Evolutionary conservation across 805 yeast genomes (phyloP), one percentile per base, ranked within the genome.

Genomic region (Yamadazyma sp.): DNA sequence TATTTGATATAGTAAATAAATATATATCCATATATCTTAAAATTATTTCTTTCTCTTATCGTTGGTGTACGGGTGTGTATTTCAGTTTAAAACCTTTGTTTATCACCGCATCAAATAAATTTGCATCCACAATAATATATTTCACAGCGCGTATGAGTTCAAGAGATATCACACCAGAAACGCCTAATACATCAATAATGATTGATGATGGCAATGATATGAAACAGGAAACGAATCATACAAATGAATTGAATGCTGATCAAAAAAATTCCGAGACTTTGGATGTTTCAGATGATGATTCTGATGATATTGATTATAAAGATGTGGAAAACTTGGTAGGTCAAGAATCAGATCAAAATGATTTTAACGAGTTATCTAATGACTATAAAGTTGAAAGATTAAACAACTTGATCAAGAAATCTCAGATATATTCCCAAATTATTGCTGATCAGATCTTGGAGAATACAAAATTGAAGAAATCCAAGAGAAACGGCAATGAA

Each of bases 351-450:
- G 44, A 39, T 11, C 70, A 67, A 42, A 27, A 43, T n/a, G 54
- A 54, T 40, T 73, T 74, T 48, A 57, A 78, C 36, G 56, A 57
- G 6, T 58, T 75, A 13, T 66, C 76, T 2, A 62, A 63, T n/a
- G 76, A 78, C 25, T 61, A 65, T 29, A 86, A 86, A 50, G 62
- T 87, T 28, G 72, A 74, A 35, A 72, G 86, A 36, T 63, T 91
- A 35, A 75, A 85, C 39, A 79, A 77, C 23, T 68, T 91, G 43
- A 87, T 91, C n/a, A 82, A 84, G 49, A 82, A 86, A 52, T 86
- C 96, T 12, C 89, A 87, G 53, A 76, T 89, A 2, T 91, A 86
- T 58, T 83, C 97, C 1, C 76, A 81, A 42, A 86, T 91, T 45
- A 85, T 91, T 27, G 79, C 95, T 3, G 89, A 87, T 33, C 81